Percentiles rank a stretch among this genome's conserved stretches.
Conservation (phyloP, 106 monocot species). For the Acanthochlamys bracteata region DNA sequence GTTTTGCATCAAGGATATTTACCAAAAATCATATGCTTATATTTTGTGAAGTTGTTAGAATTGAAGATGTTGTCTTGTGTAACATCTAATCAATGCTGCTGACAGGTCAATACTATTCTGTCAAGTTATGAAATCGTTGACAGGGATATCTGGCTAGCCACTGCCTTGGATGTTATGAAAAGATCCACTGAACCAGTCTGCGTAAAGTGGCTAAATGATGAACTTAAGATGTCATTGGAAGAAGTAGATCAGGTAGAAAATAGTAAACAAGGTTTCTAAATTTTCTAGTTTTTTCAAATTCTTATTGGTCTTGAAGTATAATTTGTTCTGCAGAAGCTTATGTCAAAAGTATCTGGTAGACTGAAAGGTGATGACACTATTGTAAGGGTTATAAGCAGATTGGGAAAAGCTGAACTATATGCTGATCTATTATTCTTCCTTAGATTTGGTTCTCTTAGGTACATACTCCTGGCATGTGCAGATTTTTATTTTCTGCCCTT, state of each 20-base stretch:
- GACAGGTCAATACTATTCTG: slow-evolving; percentile 49
- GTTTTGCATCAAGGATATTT: too few species aligned
- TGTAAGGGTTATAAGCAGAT: slow-evolving; percentile 35
- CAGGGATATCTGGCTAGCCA: slow-evolving; percentile 34
- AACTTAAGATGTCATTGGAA: slow-evolving; percentile 32
- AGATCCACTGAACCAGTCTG: slow-evolving; percentile 36
- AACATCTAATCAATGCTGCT: too few species aligned
- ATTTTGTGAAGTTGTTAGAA: too few species aligned
- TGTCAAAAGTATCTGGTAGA: slow-evolving; percentile 24
- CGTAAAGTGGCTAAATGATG: slow-evolving; percentile 59
- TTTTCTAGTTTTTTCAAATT: too few species aligned
- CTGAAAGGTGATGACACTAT: slow-evolving; percentile 58
- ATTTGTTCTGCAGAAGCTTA: slow-evolving; percentile 60
- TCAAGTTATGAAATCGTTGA: slow-evolving; percentile 21
- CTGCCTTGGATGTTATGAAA: slow-evolving; percentile 37
- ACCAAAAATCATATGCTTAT: too few species aligned
- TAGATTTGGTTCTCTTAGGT: slow-evolving; percentile 80
- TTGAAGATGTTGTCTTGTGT: too few species aligned
- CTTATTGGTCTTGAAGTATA: too few species aligned
- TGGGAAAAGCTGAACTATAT: slow-evolving; percentile 77
- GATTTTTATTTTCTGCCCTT: not conserved
- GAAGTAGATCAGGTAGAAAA: slow-evolving; percentile 31
- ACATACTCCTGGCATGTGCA: slow-evolving; percentile 3
- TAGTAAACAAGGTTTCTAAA: not conserved
- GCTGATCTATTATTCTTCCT: slow-evolving; percentile 71